phyloP scores from a whole-genome alignment of 78 protist genomes.

The Ministeria vibrans region DNA sequence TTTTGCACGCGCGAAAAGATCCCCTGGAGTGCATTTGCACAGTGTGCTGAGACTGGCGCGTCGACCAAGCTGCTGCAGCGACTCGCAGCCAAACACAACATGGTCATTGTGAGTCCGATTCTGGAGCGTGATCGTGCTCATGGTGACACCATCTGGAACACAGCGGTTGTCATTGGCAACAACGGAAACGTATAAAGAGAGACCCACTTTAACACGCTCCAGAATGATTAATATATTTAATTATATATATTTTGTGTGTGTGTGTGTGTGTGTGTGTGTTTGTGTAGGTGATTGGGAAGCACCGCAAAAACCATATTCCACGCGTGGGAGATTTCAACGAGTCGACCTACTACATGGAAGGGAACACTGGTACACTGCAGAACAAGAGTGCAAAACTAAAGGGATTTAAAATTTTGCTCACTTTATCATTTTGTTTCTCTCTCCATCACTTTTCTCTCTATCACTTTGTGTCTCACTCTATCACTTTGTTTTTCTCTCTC shows the following conservation, averaged over 20 bases:
- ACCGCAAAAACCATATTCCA: slow-evolving; percentile 90
- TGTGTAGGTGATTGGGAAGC: slow-evolving; percentile 80
- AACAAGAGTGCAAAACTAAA: too few species aligned
- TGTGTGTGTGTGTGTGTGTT: too few species aligned
- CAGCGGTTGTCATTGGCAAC: slow-evolving; percentile 77
- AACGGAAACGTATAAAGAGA: slow-evolving; percentile 62
- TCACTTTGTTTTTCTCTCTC: too few species aligned
- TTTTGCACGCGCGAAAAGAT: slow-evolving; percentile 88
- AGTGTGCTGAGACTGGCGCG: slow-evolving; percentile 66
- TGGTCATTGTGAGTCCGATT: slow-evolving; percentile 89
- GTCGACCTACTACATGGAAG: slow-evolving; percentile 88
- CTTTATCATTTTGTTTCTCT: too few species aligned
- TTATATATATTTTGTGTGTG: too few species aligned
- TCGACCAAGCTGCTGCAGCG: slow-evolving; percentile 26
- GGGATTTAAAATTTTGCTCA: too few species aligned
- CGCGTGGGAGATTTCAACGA: slow-evolving; percentile 95
- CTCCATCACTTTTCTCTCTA: too few species aligned
- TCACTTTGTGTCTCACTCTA: too few species aligned
- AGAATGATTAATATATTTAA: too few species aligned
- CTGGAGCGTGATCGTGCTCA: slow-evolving; percentile 80
- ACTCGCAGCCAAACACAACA: slow-evolving; percentile 67
- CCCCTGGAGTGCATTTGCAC: slow-evolving; percentile 89
- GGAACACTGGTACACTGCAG: slow-evolving; percentile 76
- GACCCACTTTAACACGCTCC: too few species aligned
- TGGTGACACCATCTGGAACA: slow-evolving; percentile 74